phyloP scores from a whole-genome alignment of 164 flowering plant genomes.

The Magnolia sinica region DNA sequence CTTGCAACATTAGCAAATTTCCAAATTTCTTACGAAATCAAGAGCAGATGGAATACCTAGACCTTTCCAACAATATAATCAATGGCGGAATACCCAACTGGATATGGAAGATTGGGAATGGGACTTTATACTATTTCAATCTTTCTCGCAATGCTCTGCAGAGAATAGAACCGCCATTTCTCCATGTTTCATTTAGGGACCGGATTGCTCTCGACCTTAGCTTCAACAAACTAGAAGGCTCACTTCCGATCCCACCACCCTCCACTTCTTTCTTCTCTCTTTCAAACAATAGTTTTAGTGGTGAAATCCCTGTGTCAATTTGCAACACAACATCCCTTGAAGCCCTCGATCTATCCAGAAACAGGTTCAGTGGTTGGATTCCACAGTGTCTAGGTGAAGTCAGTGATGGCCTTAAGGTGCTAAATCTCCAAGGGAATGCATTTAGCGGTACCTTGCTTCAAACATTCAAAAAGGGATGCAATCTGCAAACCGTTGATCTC shows the following conservation, averaged over 20 bases:
- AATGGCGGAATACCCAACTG: too few relatives aligned
- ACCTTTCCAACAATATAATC: too few relatives aligned
- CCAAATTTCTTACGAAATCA: conserved; percentile 34
- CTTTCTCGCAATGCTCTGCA: too few relatives aligned
- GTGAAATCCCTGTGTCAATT: conserved; percentile 44
- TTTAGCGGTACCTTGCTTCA: conserved; percentile 39
- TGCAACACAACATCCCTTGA: conserved; percentile 34
- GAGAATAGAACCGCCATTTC: too few relatives aligned
- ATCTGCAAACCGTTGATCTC: conserved; percentile 39
- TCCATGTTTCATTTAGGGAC: too few relatives aligned
- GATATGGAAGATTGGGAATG: too few relatives aligned
- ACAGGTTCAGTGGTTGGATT: conserved; percentile 33
- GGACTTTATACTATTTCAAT: too few relatives aligned
- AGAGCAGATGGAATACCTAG: too few relatives aligned
- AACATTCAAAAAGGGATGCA: conserved; percentile 25
- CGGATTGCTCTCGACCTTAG: too few relatives aligned
- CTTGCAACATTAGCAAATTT: conserved; percentile 33
- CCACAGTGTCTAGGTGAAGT: conserved; percentile 37
- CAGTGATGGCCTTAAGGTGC: conserved; percentile 21
- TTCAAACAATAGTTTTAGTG: conserved; percentile 35
- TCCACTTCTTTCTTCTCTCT: conserved; percentile 30
- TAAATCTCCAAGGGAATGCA: conserved; percentile 42
- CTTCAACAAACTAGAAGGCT: too few relatives aligned
- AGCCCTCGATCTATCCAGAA: conserved; percentile 49
- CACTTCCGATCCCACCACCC: conserved; percentile 23